These are phyloP conservation scores for Wickerhamomyces canadensis DNA, from an alignment of 805 yeast genomes.

Conservation along the genomic window DNA sequence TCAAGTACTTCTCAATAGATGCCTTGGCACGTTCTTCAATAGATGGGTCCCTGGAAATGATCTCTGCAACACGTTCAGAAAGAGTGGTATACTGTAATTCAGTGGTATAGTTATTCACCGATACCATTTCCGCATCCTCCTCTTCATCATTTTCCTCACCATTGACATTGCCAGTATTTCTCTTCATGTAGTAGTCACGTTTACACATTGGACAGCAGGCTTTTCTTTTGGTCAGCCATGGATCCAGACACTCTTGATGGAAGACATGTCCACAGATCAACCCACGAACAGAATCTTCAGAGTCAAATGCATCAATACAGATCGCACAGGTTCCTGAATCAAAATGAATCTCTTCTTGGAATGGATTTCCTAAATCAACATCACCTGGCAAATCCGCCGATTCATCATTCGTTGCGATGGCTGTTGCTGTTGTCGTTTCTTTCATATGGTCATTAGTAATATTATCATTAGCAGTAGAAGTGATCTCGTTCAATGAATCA, in stretches of 20 bases:
- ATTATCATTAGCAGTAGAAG: too few relatives aligned
- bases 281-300: constrained; percentile 62
- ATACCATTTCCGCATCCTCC: constrained; percentile 13
- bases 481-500: not conserved
- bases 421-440: too few relatives aligned
- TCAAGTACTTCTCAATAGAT: constrained; percentile 29
- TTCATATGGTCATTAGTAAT: too few relatives aligned
- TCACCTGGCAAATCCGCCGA: not conserved
- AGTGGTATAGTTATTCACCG: constrained; percentile 20
- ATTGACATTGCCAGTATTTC: constrained; percentile 12
- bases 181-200: constrained; percentile 47
- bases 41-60: constrained; percentile 34
- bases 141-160: constrained; percentile 18
- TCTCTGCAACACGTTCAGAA: constrained; percentile 37
- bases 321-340: constrained; percentile 74
- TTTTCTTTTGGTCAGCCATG: constrained; percentile 70
- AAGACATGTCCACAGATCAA: constrained; percentile 79
- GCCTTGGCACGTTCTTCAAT: constrained; percentile 41
- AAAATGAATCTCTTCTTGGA: constrained; percentile 34
- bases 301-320: constrained; percentile 62
- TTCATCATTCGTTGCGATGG: constrained; percentile 1
- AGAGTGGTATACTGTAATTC: constrained; percentile 34
- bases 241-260: constrained; percentile 74
- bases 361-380: constrained; percentile 20
- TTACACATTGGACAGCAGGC: constrained; percentile 87